Conservation (phyloP, 1,139 yeast species). For the Williopsis jadinii region DNA sequence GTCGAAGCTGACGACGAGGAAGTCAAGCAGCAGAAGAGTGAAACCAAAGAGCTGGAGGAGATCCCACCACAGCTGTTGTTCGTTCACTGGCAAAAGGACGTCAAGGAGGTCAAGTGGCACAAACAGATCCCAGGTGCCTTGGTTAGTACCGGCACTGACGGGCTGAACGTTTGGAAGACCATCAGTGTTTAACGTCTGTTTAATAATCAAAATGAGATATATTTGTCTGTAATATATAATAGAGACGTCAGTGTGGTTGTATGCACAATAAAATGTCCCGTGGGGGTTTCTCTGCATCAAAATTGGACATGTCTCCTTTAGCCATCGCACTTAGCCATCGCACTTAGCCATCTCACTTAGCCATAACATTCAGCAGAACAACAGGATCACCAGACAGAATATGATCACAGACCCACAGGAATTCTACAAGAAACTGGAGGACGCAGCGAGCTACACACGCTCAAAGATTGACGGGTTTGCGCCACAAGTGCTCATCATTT, state of each 20-base stretch:
- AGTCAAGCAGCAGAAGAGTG: slow-evolving; percentile 63
- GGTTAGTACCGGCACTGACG: slow-evolving; percentile 93
- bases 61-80: slow-evolving; percentile 94
- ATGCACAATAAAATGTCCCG: too few relatives aligned
- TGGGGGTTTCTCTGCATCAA: too few relatives aligned
- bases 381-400: too few relatives aligned
- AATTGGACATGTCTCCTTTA: too few relatives aligned
- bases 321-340: too few relatives aligned
- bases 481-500: slow-evolving; percentile 71
- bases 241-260: too few relatives aligned
- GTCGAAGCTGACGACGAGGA: slow-evolving; percentile 97
- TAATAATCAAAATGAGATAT: neutral
- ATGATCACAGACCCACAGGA: slow-evolving; percentile 8
- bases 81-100: slow-evolving; percentile 97
- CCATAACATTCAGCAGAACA: too few relatives aligned
- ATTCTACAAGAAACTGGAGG: slow-evolving; percentile 9
- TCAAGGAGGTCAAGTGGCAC: slow-evolving; percentile 98
- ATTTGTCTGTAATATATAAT: neutral
- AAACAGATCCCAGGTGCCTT: slow-evolving; percentile 93
- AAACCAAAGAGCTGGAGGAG: slow-evolving; percentile 72
- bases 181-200: slow-evolving; percentile 68
- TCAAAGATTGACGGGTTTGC: slow-evolving; percentile 4
- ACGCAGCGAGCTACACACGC: slow-evolving; percentile 14
- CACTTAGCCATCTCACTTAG: too few relatives aligned
- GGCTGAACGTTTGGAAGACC: slow-evolving; percentile 92